Base-by-base conservation (phyloP, 2,329 filamentous ascomycete genomes). In the Neonectria magnoliae region DNA sequence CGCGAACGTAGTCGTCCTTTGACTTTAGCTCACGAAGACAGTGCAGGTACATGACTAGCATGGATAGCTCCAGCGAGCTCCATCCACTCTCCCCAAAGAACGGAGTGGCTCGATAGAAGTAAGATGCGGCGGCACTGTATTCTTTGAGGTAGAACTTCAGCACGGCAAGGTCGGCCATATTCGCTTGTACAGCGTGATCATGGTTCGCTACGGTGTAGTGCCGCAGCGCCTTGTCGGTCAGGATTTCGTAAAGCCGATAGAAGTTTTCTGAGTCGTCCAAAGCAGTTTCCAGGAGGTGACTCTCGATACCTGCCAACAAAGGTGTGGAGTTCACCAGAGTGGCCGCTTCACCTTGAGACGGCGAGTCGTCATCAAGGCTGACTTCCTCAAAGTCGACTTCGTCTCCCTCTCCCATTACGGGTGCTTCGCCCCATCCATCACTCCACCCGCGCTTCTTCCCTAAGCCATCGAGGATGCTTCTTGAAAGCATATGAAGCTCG, bases 181-280 rank as follows among this genome's bases (percentile, higher is more conserved):
- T 90, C 20, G 90, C 87, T 71, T 97, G 90, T 1, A 92, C 90
- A 8, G 93, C 92, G 71, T 97, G 91, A 0, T 84, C 85, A 68
- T 95, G 91, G 60, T 90, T 91, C 5, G 94, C 93, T 5, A 93
- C 88, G 14, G 90, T 90, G 76, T 93, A 97, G 75, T 97, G 92
- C 2, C 92, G 91, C 61, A 97, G 87, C 3, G 94, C 90, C 66
- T 92, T 90, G 71, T 96, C 91, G 8, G 93, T 97, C n/a, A 98
- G 83, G 10, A 88, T 89, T 75, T 95, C 89, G 71, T 91, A 92
- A 1, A 90, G 81, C 7, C 83, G 82, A 67, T 90, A 90, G 70
- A 92, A 94, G 53, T 88, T 87, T 16, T 88, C 86, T 60, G 83
- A 81, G 33, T 86, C 89, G 65, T 86, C 84, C 2, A 92, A 79